These are phyloP conservation scores for Candida incommunis DNA, from an alignment of 805 yeast species.

Conservation along the genomic window DNA sequence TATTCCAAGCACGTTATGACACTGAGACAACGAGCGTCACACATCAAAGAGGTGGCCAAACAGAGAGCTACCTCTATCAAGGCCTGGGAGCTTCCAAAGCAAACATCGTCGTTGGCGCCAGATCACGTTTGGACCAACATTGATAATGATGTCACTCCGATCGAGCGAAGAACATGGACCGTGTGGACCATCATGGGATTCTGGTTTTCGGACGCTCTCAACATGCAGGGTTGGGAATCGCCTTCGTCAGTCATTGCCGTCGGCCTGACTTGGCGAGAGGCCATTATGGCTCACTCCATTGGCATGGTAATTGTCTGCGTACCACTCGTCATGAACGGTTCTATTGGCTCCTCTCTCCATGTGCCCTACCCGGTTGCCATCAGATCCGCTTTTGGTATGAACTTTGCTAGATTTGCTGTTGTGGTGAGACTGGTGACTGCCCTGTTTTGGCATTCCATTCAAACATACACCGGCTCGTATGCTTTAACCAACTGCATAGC, in stretches of 20 bases:
- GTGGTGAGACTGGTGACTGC: constrained; percentile 16
- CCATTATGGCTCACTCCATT: constrained; percentile 5
- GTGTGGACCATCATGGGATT: constrained; percentile 10
- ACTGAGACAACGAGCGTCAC: background rate
- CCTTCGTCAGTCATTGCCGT: constrained; percentile 10
- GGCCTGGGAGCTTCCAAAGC: constrained; percentile 13
- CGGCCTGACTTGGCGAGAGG: constrained; percentile 10
- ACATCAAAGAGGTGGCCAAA: constrained; percentile 4
- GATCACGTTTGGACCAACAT: constrained; percentile 13
- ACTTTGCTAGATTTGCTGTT: background rate
- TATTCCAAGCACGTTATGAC: too few species aligned
- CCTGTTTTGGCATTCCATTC: constrained; percentile 30
- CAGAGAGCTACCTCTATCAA: constrained; percentile 9
- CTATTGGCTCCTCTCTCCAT: constrained; percentile 4
- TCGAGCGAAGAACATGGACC: constrained; percentile 10
- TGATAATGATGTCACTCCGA: constrained; percentile 7
- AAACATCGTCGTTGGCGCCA: constrained; percentile 12
- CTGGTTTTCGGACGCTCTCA: constrained; percentile 11
- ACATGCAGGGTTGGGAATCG: constrained; percentile 11
- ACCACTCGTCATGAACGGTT: constrained; percentile 6
- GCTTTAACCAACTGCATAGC: constrained; percentile 6
- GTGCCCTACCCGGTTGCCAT: background rate
- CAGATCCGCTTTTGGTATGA: background rate
- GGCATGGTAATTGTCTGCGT: constrained; percentile 7
- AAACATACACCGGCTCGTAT: constrained; percentile 9